A percentile compares a stretch with the other conserved stretches of the same genome.
These are phyloP conservation scores for Diospyros lotus DNA, from an alignment of 148 eudicot species.

Conservation along the genomic window DNA sequence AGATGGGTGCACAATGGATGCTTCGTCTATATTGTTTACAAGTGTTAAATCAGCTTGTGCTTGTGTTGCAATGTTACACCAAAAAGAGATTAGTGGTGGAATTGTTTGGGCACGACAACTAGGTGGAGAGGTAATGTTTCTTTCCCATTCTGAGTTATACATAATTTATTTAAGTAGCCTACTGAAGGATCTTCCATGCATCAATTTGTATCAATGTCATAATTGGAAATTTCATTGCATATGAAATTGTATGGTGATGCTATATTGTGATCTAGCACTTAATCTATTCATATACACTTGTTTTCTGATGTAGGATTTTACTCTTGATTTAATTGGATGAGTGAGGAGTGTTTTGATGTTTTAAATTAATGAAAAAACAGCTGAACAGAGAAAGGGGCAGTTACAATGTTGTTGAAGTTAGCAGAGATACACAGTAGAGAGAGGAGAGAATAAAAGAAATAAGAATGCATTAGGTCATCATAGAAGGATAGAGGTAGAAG, in stretches of 20 bases:
- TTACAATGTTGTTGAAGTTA: background rate
- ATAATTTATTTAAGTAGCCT: background rate
- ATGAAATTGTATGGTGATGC: too few species aligned
- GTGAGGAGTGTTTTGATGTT: background rate
- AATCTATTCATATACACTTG: too few species aligned
- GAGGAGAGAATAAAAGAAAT: too few species aligned
- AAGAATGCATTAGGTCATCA: too few species aligned
- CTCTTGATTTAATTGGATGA: background rate
- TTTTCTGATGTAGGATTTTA: background rate
- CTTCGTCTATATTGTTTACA: conserved; percentile 72
- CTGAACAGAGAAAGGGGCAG: background rate
- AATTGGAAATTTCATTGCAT: background rate
- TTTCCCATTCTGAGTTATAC: background rate
- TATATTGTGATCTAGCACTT: background rate
- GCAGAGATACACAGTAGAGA: too few species aligned
- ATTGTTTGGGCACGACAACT: conserved; percentile 93
- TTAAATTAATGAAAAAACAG: background rate
- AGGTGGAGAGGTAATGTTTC: conserved; percentile 82
- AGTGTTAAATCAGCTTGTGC: conserved; percentile 88
- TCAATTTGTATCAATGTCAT: background rate
- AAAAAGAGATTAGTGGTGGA: conserved; percentile 61
- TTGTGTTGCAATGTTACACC: conserved; percentile 79
- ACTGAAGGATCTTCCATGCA: background rate
- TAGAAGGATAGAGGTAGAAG: too few species aligned
- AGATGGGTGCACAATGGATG: conserved; percentile 83